Base-by-base conservation (phyloP, 176 grass and related monocot genomes). In the Echinochloa phyllopogon region DNA sequence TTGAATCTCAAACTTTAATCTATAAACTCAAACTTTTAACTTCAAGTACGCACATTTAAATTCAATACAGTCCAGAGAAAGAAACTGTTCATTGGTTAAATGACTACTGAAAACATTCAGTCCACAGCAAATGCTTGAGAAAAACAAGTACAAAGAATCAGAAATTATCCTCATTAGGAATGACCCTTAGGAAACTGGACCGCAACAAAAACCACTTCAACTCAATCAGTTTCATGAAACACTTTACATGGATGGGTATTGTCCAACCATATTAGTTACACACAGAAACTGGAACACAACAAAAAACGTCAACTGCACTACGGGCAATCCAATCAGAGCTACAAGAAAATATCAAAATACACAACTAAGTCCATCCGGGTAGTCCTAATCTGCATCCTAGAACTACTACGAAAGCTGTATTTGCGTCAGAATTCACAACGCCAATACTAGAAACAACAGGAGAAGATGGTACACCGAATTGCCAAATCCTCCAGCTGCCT, bases 361-460 rank as follows among this genome's bases (percentile, higher is more conserved):
- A 68, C 24, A 59, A 8, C 27, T 87, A 40, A 64, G 58, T 86
- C 56, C 11, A 23, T 16, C n/a, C 2, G 27, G 6, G 15, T 58
- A 38, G 40, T 68, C 29, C 66, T 43, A 51, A 10, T 51, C 53
- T 11, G 41, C 47, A 33, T 12, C 58, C 10, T 15, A 59, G 85
- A 51, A 62, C 8, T 3, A 62, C 8, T 3, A 84, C 23, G 0
- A 52, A 70, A 43, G 17, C 15, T 51, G 15, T 39, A 58, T 25
- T 25, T 10, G 8, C 52, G 64, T 71, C 71, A 82, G 9, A 65
- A 68, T 69, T 81, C 63, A 81, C 48, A 85, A 55, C 6, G 29
- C 4, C 36, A 89, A 10, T 11, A 71, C 64, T 56, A 77, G 23
- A 52, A 81, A 36, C 23, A 89, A n/a, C 72, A 86, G 17, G 5